Evolutionary conservation across 768 basidiomycete species (phyloP).

Genomic region (Lactarius indigo): DNA sequence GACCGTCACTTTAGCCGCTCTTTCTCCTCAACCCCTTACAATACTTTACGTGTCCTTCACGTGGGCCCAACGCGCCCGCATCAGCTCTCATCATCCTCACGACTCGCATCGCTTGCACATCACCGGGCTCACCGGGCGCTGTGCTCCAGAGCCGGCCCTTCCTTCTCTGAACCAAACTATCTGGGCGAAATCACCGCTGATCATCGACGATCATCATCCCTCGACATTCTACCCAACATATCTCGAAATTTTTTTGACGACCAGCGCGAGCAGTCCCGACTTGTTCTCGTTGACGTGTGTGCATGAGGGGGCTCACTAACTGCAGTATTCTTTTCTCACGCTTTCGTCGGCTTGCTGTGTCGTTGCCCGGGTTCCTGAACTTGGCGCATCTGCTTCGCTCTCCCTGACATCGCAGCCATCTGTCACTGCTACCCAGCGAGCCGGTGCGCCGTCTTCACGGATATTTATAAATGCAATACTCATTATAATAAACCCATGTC

Average conservation of each 20-base stretch:
- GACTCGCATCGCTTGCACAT: slow-evolving; percentile 14
- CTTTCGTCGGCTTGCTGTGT: slow-evolving; percentile 1
- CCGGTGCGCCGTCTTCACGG: slow-evolving; percentile 5
- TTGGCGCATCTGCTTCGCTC: slow-evolving; percentile 9
- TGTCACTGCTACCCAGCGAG: background rate
- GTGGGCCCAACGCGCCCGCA: background rate
- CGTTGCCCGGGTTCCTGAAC: background rate
- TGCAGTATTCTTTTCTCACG: slow-evolving; percentile 7
- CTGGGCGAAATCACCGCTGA: background rate
- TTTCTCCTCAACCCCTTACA: background rate
- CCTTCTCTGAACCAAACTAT: background rate
- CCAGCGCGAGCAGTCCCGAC: background rate
- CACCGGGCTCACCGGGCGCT: slow-evolving; percentile 5
- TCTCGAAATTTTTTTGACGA: background rate
- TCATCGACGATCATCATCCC: slow-evolving; percentile 4
- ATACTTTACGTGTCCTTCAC: background rate
- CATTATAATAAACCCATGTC: background rate
- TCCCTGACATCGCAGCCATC: background rate
- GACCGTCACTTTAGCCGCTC: background rate
- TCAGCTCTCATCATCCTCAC: background rate
- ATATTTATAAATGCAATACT: slow-evolving; percentile 4
- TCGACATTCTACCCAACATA: background rate
- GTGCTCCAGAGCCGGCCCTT: background rate
- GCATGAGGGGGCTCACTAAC: background rate
- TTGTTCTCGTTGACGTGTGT: background rate